These are phyloP conservation scores for Dujonia santamariae DNA, from an alignment of 1,139 yeast species.

Conservation along the genomic window DNA sequence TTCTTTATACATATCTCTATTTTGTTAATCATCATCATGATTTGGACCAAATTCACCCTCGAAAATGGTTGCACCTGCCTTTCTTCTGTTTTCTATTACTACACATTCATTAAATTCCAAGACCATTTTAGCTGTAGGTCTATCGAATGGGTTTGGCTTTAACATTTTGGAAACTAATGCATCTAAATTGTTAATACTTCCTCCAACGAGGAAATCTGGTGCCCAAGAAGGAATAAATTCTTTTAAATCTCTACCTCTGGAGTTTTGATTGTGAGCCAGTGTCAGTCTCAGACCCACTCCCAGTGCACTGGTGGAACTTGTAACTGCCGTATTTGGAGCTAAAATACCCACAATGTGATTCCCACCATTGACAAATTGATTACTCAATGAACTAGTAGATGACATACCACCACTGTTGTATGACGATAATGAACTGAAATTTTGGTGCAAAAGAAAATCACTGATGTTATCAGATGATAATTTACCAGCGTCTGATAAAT, in stretches of 20 bases:
- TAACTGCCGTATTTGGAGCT: slow-evolving; percentile 5
- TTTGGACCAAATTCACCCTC: slow-evolving; percentile 95
- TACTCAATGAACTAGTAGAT: slow-evolving; percentile 9
- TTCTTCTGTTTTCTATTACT: slow-evolving; percentile 76
- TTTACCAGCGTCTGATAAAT: slow-evolving; percentile 90
- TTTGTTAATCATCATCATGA: slow-evolving; percentile 17
- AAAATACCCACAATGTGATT: not conserved
- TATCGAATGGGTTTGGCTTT: slow-evolving; percentile 74
- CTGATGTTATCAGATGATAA: slow-evolving; percentile 57
- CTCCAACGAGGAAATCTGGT: slow-evolving; percentile 73
- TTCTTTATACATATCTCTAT: not conserved
- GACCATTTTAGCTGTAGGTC: slow-evolving; percentile 77
- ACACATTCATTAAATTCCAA: slow-evolving; percentile 69
- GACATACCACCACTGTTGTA: slow-evolving; percentile 20
- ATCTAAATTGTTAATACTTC: slow-evolving; percentile 71
- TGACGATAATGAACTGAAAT: slow-evolving; percentile 35
- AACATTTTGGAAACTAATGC: slow-evolving; percentile 85
- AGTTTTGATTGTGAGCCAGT: too few relatives aligned
- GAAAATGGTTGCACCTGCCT: slow-evolving; percentile 92
- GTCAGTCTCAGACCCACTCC: not conserved
- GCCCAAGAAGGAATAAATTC: slow-evolving; percentile 70
- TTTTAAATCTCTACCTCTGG: slow-evolving; percentile 14
- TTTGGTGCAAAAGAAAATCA: slow-evolving; percentile 41
- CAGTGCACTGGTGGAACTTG: slow-evolving; percentile 7
- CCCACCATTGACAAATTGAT: slow-evolving; percentile 5